phyloP scores from a whole-genome alignment of 768 basidiomycete genomes.

The Podaxis sp. region DNA sequence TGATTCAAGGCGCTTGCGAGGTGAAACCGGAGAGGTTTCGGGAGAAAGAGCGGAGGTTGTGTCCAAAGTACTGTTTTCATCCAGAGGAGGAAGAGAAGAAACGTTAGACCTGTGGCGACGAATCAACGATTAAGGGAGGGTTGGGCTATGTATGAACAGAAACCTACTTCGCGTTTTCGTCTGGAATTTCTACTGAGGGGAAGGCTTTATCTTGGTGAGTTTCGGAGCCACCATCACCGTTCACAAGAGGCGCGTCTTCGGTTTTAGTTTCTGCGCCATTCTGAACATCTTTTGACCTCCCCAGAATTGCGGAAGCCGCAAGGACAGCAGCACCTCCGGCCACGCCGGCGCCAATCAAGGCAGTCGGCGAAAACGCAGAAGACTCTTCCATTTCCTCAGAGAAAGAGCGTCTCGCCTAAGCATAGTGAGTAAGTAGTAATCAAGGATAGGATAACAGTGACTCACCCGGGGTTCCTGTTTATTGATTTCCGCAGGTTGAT shows the following conservation, averaged over 20 bases:
- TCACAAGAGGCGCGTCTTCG: background rate
- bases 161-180: slow-evolving; percentile 6
- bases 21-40: slow-evolving; percentile 8
- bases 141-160: background rate
- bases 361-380: slow-evolving; percentile 5
- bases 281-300: background rate
- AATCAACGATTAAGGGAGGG: background rate
- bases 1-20: slow-evolving; percentile 47
- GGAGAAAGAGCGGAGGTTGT: slow-evolving; percentile 16
- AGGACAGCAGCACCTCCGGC: slow-evolving; percentile 1
- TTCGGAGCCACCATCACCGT: background rate
- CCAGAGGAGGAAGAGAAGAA: background rate
- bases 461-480: slow-evolving; percentile 1
- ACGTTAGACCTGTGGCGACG: background rate
- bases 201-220: background rate
- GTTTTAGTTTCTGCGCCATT: background rate
- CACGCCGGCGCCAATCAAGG: slow-evolving; percentile 5
- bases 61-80: slow-evolving; percentile 5
- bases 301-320: slow-evolving; percentile 3
- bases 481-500: background rate
- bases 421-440: background rate
- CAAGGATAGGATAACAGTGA: background rate
- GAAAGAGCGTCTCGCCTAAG: slow-evolving; percentile 5
- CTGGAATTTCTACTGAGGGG: slow-evolving; percentile 10
- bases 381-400: slow-evolving; percentile 3